A percentile compares a stretch with the other conserved stretches of the same genome.
Evolutionary conservation across 805 yeast genomes (phyloP).

Genomic region (Torulaspora gathmanii): DNA sequence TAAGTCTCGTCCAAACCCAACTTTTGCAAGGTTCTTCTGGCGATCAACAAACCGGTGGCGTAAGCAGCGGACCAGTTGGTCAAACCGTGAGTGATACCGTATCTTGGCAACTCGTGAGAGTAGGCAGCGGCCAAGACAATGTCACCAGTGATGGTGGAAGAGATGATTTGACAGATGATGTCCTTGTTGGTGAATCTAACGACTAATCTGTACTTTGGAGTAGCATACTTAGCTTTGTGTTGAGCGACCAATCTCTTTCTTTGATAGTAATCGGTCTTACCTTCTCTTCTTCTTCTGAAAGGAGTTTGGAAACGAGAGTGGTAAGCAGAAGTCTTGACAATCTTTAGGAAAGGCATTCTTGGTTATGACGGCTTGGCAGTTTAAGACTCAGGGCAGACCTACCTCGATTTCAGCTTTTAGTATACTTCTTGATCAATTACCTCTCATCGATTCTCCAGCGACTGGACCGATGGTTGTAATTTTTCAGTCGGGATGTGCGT

Average conservation of each 20-base stretch:
- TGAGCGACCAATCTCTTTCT: slow-evolving; percentile 99
- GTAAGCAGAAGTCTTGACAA: slow-evolving; percentile 83
- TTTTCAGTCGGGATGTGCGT: not conserved
- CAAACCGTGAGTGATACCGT: slow-evolving; percentile 97
- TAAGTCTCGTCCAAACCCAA: slow-evolving; percentile 97
- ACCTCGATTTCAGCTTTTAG: not conserved
- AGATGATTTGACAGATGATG: slow-evolving; percentile 95
- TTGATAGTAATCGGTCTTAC: slow-evolving; percentile 99
- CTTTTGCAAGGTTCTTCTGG: slow-evolving; percentile 98
- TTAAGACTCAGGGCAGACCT: not conserved
- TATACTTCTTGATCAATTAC: too few relatives aligned
- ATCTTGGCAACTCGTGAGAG: slow-evolving; percentile 96
- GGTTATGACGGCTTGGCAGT: not conserved
- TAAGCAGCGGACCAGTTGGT: slow-evolving; percentile 99
- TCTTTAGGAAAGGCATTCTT: slow-evolving; percentile 13
- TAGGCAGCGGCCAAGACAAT: slow-evolving; percentile 94
- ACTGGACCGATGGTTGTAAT: not conserved
- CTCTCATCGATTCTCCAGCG: too few relatives aligned
- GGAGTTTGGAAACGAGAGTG: slow-evolving; percentile 99
- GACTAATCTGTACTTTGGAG: slow-evolving; percentile 99
- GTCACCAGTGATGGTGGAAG: slow-evolving; percentile 97
- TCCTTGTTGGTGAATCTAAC: slow-evolving; percentile 99
- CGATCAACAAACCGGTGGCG: slow-evolving; percentile 96
- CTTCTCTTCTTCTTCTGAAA: slow-evolving; percentile 99
- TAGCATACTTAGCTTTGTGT: slow-evolving; percentile 99